Percentiles rank a stretch among this genome's conserved stretches.
Evolutionary conservation across 495 filamentous ascomycete genomes (phyloP).

Genomic region (Hypoxylon lenormandii): DNA sequence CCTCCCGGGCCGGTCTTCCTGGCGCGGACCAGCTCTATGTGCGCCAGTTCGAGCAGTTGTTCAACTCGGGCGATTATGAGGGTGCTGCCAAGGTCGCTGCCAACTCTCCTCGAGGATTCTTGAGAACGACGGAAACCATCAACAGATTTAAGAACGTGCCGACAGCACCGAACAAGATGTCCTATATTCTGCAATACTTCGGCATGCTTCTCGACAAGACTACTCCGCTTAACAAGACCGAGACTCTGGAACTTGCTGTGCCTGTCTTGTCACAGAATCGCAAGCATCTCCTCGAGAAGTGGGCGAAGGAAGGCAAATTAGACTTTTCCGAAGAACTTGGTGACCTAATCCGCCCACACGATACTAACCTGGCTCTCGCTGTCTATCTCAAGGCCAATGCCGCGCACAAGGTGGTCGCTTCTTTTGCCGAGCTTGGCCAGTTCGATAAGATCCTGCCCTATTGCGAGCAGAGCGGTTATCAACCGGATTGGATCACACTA

Average conservation of each 20-base stretch:
- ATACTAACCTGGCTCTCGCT: conserved; percentile 81
- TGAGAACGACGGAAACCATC: conserved; percentile 92
- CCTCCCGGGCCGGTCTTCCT: conserved; percentile 90
- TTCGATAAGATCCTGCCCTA: conserved; percentile 96
- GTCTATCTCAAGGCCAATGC: conserved; percentile 91
- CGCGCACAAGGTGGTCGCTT: conserved; percentile 90
- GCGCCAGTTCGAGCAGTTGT: conserved; percentile 88
- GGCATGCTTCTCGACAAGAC: conserved; percentile 97
- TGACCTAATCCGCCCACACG: conserved; percentile 90
- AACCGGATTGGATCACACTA: conserved; percentile 89
- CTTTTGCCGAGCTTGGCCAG: conserved; percentile 92
- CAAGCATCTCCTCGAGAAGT: conserved; percentile 97
- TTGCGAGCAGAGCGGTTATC: conserved; percentile 81
- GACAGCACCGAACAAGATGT: conserved; percentile 79
- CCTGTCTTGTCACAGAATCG: conserved; percentile 92
- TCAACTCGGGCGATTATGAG: conserved; percentile 77
- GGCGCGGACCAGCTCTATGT: conserved; percentile 95
- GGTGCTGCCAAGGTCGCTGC: conserved; percentile 95
- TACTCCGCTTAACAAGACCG: conserved; percentile 81
- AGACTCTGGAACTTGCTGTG: conserved; percentile 91
- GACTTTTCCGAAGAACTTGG: conserved; percentile 95
- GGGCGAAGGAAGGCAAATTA: conserved; percentile 94
- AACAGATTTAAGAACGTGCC: conserved; percentile 91
- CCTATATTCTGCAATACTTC: conserved; percentile 96
- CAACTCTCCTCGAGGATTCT: conserved; percentile 93